A percentile compares a stretch with the other conserved stretches of the same genome.
These are phyloP conservation scores for Blastocladiella britannica DNA, from an alignment of 192 early-diverging fungal species.

Conservation along the genomic window DNA sequence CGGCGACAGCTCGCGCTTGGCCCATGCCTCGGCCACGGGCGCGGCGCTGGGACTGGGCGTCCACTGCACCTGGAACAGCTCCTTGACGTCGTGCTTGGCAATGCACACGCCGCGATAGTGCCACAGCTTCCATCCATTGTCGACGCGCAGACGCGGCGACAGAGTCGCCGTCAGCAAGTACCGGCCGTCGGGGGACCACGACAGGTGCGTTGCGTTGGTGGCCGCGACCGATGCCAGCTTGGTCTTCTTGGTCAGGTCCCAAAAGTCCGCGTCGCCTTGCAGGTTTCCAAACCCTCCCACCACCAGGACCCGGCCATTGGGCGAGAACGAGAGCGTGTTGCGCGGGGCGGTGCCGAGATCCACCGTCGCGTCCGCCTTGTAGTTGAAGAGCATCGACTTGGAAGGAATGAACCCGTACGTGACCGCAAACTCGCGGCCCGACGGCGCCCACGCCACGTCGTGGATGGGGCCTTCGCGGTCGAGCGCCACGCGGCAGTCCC, in stretches of 20 bases:
- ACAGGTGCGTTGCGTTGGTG: slow-evolving; percentile 60
- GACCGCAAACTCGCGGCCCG: slow-evolving; percentile 93
- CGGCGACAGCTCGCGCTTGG: slow-evolving; percentile 1
- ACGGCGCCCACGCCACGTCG: slow-evolving; percentile 85
- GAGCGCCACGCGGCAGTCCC: slow-evolving; percentile 70
- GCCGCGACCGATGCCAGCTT: slow-evolving; percentile 64
- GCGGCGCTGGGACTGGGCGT: background rate
- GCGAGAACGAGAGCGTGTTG: slow-evolving; percentile 73
- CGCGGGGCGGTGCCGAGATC: slow-evolving; percentile 72
- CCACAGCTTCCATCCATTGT: slow-evolving; percentile 94
- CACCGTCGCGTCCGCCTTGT: slow-evolving; percentile 57
- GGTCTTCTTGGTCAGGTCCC: slow-evolving; percentile 71
- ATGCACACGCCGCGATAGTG: slow-evolving; percentile 78
- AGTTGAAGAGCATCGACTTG: slow-evolving; percentile 81
- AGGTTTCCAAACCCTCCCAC: slow-evolving; percentile 95
- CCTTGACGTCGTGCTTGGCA: slow-evolving; percentile 50
- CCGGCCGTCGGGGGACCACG: slow-evolving; percentile 84
- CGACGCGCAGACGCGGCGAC: slow-evolving; percentile 83
- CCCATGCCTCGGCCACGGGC: background rate
- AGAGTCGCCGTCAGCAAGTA: slow-evolving; percentile 84
- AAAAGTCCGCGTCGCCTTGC: slow-evolving; percentile 77
- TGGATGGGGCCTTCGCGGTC: slow-evolving; percentile 83
- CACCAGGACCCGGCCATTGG: slow-evolving; percentile 69
- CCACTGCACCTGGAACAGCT: slow-evolving; percentile 55
- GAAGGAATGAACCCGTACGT: slow-evolving; percentile 87